Conservation (phyloP, 2,329 filamentous ascomycete genomes). For the Xylaria polymorpha region DNA sequence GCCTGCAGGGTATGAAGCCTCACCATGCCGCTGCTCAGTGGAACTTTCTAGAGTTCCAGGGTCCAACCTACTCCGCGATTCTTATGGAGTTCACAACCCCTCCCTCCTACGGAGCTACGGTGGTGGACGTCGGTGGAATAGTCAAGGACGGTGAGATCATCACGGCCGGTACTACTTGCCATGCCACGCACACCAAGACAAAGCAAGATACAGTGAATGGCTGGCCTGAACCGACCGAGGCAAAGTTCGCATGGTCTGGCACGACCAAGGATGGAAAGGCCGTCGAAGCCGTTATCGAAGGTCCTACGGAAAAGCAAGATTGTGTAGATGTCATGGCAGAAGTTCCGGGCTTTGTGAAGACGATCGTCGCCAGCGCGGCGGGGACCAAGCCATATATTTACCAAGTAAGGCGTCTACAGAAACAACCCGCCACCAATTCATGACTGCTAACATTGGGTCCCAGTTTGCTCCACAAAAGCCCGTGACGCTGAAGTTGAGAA, state of each 20-base stretch:
- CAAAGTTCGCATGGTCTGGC: constrained; percentile 82
- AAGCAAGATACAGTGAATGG: constrained; percentile 81
- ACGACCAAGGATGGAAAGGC: constrained; percentile 80
- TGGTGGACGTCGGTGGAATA: constrained; percentile 85
- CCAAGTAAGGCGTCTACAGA: constrained; percentile 68
- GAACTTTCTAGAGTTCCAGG: constrained; percentile 95
- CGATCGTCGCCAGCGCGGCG: constrained; percentile 85
- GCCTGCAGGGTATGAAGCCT: constrained; percentile 98
- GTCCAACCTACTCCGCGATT: constrained; percentile 84
- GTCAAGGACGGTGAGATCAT: constrained; percentile 84
- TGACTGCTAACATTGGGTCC: constrained; percentile 37
- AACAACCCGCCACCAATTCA: not conserved
- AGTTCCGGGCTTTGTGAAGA: constrained; percentile 94
- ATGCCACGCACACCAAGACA: constrained; percentile 74
- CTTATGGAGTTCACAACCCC: constrained; percentile 98
- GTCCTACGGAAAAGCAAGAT: constrained; percentile 75
- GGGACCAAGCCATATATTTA: constrained; percentile 99
- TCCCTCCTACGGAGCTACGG: constrained; percentile 87
- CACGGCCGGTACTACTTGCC: constrained; percentile 73
- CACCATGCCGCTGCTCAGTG: constrained; percentile 92
- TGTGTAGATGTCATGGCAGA: constrained; percentile 96
- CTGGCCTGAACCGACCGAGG: constrained; percentile 86
- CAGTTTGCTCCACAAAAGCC: constrained; percentile 76
- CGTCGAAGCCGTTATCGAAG: constrained; percentile 76
- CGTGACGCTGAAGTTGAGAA: constrained; percentile 82